Percentiles rank a stretch among this genome's conserved stretches.
These are phyloP conservation scores for Apiospora saccharicola DNA, from an alignment of 2,329 filamentous ascomycete species.

Conservation along the genomic window DNA sequence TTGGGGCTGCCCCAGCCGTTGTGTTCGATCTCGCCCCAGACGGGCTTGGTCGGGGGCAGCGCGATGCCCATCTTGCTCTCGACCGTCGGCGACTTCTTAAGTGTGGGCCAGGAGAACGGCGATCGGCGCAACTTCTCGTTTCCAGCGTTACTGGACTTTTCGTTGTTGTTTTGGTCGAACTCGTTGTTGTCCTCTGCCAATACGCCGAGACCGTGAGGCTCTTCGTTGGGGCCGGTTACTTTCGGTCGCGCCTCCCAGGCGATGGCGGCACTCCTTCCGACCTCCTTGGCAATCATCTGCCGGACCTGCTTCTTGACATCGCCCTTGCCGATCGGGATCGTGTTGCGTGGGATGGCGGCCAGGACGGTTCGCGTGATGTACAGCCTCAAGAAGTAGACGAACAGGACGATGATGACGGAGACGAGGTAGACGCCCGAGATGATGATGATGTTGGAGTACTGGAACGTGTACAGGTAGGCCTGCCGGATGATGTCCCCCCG, in stretches of 20 bases:
- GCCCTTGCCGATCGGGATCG: slow-evolving; percentile 85
- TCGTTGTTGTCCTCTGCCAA: slow-evolving; percentile 28
- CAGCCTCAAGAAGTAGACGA: slow-evolving; percentile 84
- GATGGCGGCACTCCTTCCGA: slow-evolving; percentile 80
- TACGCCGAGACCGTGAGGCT: slow-evolving; percentile 29
- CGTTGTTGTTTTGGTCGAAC: background rate
- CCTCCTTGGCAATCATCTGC: slow-evolving; percentile 74
- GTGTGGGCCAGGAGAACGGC: slow-evolving; percentile 23
- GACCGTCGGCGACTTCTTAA: slow-evolving; percentile 47
- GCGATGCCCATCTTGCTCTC: slow-evolving; percentile 51
- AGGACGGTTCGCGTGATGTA: slow-evolving; percentile 86
- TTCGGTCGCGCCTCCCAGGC: slow-evolving; percentile 80
- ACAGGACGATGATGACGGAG: slow-evolving; percentile 71
- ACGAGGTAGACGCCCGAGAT: slow-evolving; percentile 78
- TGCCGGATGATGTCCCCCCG: slow-evolving; percentile 82
- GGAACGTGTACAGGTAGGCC: slow-evolving; percentile 65
- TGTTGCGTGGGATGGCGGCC: slow-evolving; percentile 83
- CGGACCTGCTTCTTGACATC: slow-evolving; percentile 80
- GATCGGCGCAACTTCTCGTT: slow-evolving; percentile 31
- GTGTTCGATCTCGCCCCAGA: slow-evolving; percentile 88
- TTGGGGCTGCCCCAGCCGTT: slow-evolving; percentile 87
- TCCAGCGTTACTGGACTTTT: slow-evolving; percentile 26
- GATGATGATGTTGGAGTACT: slow-evolving; percentile 84
- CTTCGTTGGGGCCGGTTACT: slow-evolving; percentile 49
- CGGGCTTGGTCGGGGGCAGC: slow-evolving; percentile 58